Evolutionary conservation across 148 eudicot genomes (phyloP).

Genomic region (Tetragonia tetragonoides): DNA sequence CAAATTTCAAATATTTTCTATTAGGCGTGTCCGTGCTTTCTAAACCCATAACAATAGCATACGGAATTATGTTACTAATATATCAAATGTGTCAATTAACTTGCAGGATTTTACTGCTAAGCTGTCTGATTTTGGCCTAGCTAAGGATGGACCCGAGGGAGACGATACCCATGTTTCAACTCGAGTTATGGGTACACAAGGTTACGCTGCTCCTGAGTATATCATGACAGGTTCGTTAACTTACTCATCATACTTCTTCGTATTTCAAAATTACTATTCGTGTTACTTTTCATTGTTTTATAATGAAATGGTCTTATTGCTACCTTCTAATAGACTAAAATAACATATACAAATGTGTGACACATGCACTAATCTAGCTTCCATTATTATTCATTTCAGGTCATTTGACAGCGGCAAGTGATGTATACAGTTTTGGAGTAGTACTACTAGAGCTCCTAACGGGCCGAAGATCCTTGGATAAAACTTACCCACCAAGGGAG

Average conservation of each 20-base stretch:
- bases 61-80: constrained; percentile 1
- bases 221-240: constrained; percentile 56
- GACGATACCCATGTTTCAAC: constrained; percentile 81
- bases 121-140: constrained; percentile 78
- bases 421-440: constrained; percentile 93
- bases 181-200: constrained; percentile 82
- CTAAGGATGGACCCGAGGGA: constrained; percentile 85
- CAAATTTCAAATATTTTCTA: neutral
- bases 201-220: constrained; percentile 90
- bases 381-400: constrained; percentile 34
- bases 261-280: no score
- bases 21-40: neutral
- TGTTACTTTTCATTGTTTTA: neutral
- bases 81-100: neutral
- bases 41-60: no score
- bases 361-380: neutral
- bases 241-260: no score
- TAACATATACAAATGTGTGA: neutral
- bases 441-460: constrained; percentile 79
- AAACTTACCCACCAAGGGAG: constrained; percentile 59
- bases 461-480: constrained; percentile 73
- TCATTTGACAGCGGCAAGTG: constrained; percentile 87
- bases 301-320: no score
- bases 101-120: constrained; percentile 70
- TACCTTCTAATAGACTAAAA: no score